phyloP scores from a whole-genome alignment of 352 stramenopile species.

The Pythium aquatile region DNA sequence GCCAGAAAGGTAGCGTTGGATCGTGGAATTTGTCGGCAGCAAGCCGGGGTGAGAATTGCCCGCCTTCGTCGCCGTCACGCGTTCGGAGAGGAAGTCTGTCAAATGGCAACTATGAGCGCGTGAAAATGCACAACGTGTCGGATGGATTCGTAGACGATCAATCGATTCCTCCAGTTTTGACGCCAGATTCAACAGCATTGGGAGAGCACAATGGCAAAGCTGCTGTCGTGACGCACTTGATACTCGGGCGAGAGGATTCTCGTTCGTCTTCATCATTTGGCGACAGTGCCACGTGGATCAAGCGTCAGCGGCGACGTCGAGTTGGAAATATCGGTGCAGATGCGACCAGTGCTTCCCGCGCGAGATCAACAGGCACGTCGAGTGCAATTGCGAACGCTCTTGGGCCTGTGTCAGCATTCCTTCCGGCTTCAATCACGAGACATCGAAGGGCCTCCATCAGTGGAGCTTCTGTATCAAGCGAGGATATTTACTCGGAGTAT shows the following conservation, averaged over 20 bases:
- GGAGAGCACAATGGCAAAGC: neutral
- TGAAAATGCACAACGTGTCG: slow-evolving; percentile 31
- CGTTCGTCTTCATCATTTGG: slow-evolving; percentile 23
- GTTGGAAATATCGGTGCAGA: neutral
- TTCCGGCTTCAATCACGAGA: slow-evolving; percentile 13
- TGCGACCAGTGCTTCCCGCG: neutral
- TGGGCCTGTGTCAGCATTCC: slow-evolving; percentile 21
- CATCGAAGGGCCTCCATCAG: slow-evolving; percentile 9
- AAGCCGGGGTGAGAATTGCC: slow-evolving; percentile 2
- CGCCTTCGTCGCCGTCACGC: slow-evolving; percentile 24
- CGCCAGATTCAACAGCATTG: neutral
- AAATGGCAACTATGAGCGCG: slow-evolving; percentile 25
- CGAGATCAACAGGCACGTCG: neutral
- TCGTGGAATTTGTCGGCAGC: slow-evolving; percentile 44
- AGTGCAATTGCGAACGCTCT: slow-evolving; percentile 24
- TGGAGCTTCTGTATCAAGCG: slow-evolving; percentile 5
- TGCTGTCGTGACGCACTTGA: slow-evolving; percentile 21
- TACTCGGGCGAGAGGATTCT: slow-evolving; percentile 28
- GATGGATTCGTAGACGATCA: slow-evolving; percentile 29
- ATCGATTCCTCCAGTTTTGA: neutral
- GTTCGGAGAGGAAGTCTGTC: slow-evolving; percentile 3
- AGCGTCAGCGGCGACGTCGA: slow-evolving; percentile 5
- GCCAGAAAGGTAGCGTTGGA: slow-evolving; percentile 45
- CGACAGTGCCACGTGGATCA: neutral
- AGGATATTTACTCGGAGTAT: slow-evolving; percentile 27